Conservation (phyloP, 148 eudicot genomes). For the Agrostemma githago region DNA sequence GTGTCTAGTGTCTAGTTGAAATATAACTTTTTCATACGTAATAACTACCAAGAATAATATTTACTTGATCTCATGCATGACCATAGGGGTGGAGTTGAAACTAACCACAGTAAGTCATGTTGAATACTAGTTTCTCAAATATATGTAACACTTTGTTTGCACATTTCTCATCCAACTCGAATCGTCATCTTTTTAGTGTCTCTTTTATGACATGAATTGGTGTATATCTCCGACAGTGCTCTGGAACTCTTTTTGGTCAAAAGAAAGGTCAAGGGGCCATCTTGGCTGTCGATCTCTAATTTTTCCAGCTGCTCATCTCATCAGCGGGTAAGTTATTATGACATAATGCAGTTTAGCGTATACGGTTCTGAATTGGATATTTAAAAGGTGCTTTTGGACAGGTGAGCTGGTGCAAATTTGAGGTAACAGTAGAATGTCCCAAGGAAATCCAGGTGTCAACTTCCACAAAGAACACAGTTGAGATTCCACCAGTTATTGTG, state of each 20-base stretch:
- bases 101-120: background rate
- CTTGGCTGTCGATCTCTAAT: constrained; percentile 79
- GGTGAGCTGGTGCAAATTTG: constrained; percentile 99
- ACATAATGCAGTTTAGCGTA: background rate
- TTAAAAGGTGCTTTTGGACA: constrained; percentile 32
- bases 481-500: constrained; percentile 86
- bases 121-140: background rate
- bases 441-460: constrained; percentile 62
- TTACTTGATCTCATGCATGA: background rate
- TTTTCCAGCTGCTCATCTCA: constrained; percentile 57
- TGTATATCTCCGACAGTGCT: constrained; percentile 46
- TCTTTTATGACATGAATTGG: background rate
- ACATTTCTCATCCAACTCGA: background rate
- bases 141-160: background rate
- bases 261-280: constrained; percentile 95
- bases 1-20: background rate
- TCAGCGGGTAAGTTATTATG: constrained; percentile 55
- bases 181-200: background rate
- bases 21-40: background rate
- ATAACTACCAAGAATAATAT: background rate
- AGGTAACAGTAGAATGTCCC: constrained; percentile 67
- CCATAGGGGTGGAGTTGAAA: background rate
- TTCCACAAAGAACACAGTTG: constrained; percentile 47
- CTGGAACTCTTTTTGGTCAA: constrained; percentile 83
- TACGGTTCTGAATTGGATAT: background rate